These are phyloP conservation scores for Dothideomycetidae sp. DNA, from an alignment of 2,329 filamentous ascomycete genomes.

Conservation along the genomic window DNA sequence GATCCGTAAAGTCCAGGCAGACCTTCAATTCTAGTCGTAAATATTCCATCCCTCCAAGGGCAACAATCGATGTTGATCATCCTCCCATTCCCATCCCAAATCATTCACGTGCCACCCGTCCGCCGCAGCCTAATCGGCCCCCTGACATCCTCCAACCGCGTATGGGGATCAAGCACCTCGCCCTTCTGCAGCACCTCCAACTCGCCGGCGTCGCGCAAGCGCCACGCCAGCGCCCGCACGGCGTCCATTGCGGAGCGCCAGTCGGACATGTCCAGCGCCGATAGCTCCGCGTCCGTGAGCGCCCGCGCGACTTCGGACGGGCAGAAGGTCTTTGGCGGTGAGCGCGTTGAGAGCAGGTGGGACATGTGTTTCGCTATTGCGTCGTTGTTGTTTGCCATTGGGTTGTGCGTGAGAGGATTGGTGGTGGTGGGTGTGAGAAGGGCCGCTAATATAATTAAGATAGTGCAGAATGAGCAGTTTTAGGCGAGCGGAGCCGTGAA, in stretches of 20 bases:
- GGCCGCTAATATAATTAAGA: conserved; percentile 23
- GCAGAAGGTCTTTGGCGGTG: conserved; percentile 38
- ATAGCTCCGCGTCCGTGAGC: conserved; percentile 28
- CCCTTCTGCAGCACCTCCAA: conserved; percentile 38
- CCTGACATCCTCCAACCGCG: conserved; percentile 25
- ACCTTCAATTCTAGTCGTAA: conserved; percentile 5
- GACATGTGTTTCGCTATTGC: conserved; percentile 2
- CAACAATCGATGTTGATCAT: no score
- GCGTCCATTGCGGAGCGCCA: conserved; percentile 37
- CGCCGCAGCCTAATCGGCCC: conserved; percentile 35
- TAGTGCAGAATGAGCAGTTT: conserved; percentile 3
- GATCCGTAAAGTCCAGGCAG: neutral
- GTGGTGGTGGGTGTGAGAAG: no score
- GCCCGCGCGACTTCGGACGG: conserved; percentile 38
- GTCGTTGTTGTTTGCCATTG: no score
- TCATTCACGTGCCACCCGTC: conserved; percentile 5
- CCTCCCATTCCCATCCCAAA: no score
- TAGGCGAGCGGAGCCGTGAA: neutral
- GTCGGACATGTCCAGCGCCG: conserved; percentile 16
- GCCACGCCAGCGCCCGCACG: conserved; percentile 30
- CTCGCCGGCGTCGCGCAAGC: conserved; percentile 26
- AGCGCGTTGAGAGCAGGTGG: conserved; percentile 11
- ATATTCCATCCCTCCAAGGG: no score
- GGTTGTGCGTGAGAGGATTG: no score
- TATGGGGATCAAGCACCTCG: conserved; percentile 22